Conservation (phyloP, 768 basidiomycete genomes). For the Agrocybe chaxingu region DNA sequence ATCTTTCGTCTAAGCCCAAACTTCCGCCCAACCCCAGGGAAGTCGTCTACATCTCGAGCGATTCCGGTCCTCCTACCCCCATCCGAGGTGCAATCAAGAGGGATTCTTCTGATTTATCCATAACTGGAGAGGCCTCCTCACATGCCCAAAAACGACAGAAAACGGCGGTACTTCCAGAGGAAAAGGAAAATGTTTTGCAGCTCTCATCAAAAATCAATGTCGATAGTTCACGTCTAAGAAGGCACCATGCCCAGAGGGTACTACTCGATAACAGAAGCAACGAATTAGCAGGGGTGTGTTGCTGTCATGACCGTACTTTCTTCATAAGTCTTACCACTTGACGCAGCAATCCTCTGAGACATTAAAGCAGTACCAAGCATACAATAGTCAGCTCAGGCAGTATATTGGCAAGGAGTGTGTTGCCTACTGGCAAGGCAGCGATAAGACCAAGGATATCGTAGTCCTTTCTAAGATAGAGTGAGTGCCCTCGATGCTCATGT, state of each 20-base stretch:
- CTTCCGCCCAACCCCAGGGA: slow-evolving; percentile 14
- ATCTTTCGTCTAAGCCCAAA: slow-evolving; percentile 2
- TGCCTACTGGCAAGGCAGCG: slow-evolving; percentile 18
- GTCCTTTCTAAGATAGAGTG: slow-evolving; percentile 31
- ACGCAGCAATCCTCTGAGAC: slow-evolving; percentile 27
- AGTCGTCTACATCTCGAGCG: slow-evolving; percentile 33
- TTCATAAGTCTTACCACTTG: background rate
- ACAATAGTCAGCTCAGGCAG: slow-evolving; percentile 28
- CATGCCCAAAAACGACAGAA: slow-evolving; percentile 32
- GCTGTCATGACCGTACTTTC: background rate
- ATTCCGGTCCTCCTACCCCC: slow-evolving; percentile 32
- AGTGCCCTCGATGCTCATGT: background rate
- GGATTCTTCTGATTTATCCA: slow-evolving; percentile 35
- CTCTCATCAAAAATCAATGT: slow-evolving; percentile 8
- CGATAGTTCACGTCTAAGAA: background rate
- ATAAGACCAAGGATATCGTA: slow-evolving; percentile 33
- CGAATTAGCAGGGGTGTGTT: too few relatives aligned
- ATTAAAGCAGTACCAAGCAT: slow-evolving; percentile 24
- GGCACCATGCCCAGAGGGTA: too few relatives aligned
- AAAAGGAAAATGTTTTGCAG: slow-evolving; percentile 34
- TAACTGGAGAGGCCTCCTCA: slow-evolving; percentile 25
- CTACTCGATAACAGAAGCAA: too few relatives aligned
- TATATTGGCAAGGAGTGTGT: slow-evolving; percentile 24
- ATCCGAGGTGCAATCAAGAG: slow-evolving; percentile 29
- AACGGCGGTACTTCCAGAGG: slow-evolving; percentile 13